Evolutionary conservation across 306 rosid genomes (phyloP).

Genomic region (Fragaria nilgerrensis): DNA sequence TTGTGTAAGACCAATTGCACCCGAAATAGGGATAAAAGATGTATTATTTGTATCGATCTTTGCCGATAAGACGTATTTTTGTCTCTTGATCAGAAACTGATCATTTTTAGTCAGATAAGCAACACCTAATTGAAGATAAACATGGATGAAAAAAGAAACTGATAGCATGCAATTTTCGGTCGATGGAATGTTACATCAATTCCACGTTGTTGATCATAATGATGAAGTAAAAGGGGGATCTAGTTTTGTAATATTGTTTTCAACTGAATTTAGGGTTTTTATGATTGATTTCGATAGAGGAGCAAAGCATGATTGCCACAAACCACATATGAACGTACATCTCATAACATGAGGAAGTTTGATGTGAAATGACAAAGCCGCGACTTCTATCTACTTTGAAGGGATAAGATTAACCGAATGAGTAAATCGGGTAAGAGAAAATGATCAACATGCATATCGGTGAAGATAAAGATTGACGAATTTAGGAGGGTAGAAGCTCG

Average conservation of each 20-base stretch:
- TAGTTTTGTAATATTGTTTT: neutral
- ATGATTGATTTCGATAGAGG: neutral
- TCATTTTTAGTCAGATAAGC: neutral
- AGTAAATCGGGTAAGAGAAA: neutral
- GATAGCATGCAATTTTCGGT: neutral
- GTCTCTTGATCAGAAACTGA: neutral
- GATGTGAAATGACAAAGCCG: neutral
- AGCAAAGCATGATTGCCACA: neutral
- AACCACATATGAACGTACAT: neutral
- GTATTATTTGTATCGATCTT: neutral
- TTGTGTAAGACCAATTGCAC: neutral
- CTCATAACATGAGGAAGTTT: neutral
- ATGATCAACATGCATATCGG: neutral
- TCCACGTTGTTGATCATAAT: neutral
- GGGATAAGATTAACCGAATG: neutral
- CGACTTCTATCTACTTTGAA: neutral
- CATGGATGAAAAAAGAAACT: neutral
- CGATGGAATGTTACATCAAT: neutral
- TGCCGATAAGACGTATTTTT: neutral
- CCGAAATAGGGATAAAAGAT: neutral
- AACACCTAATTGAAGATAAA: neutral
- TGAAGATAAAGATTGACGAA: neutral
- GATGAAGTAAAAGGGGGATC: neutral
- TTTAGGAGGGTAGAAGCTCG: neutral
- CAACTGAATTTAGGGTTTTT: neutral